These are phyloP conservation scores for Neurospora sp. DNA, from an alignment of 495 filamentous ascomycete species.

Conservation along the genomic window DNA sequence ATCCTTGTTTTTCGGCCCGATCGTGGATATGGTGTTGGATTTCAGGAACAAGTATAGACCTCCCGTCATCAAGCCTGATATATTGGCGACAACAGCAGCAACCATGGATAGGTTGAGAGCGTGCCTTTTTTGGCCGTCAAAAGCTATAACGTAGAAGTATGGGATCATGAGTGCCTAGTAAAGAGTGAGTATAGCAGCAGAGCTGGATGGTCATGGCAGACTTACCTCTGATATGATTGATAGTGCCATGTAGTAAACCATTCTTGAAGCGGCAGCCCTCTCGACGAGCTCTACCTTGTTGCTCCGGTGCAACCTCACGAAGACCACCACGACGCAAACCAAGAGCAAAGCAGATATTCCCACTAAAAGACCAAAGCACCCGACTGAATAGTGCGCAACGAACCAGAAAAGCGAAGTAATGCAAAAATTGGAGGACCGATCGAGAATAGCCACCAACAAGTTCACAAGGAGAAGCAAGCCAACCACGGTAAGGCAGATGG, in stretches of 20 bases:
- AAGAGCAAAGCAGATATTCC: slow-evolving; percentile 23
- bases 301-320: slow-evolving; percentile 27
- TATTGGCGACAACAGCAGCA: slow-evolving; percentile 36
- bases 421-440: slow-evolving; percentile 30
- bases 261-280: slow-evolving; percentile 32
- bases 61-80: slow-evolving; percentile 38
- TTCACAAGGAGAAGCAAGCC: slow-evolving; percentile 26
- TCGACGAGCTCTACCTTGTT: slow-evolving; percentile 32
- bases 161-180: slow-evolving; percentile 31
- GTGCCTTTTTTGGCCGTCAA: slow-evolving; percentile 17
- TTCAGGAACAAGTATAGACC: slow-evolving; percentile 40
- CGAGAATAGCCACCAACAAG: slow-evolving; percentile 33
- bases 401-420: slow-evolving; percentile 42
- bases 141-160: slow-evolving; percentile 31
- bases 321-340: slow-evolving; percentile 23
- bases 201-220: not conserved
- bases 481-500: slow-evolving; percentile 31
- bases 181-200: slow-evolving; percentile 6
- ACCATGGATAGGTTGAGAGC: slow-evolving; percentile 34
- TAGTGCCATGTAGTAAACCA: slow-evolving; percentile 37
- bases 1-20: slow-evolving; percentile 30
- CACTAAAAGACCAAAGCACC: slow-evolving; percentile 29
- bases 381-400: slow-evolving; percentile 31
- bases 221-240: slow-evolving; percentile 33
- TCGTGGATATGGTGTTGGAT: slow-evolving; percentile 30